Evolutionary conservation across 179 eudicot species (phyloP).

Genomic region (Camellia oleifera): DNA sequence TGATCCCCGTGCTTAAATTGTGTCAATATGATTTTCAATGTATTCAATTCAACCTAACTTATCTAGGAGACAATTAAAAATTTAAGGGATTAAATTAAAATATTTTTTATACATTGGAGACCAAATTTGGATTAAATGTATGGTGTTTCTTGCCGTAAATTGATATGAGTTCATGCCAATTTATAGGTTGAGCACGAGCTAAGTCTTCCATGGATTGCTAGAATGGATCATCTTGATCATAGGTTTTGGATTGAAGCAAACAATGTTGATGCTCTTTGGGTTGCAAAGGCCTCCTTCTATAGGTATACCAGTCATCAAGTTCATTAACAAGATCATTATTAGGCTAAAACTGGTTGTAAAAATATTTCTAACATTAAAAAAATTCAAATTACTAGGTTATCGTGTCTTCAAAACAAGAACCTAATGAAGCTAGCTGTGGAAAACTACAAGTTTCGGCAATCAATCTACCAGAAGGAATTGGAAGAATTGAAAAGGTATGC

Average conservation of each 20-base stretch:
- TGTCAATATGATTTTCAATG: too few species aligned
- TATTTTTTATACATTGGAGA: too few species aligned
- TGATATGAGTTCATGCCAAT: background rate
- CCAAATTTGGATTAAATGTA: too few species aligned
- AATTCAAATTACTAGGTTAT: constrained; percentile 21
- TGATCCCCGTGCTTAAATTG: too few species aligned
- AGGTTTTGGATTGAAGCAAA: constrained; percentile 46
- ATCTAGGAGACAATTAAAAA: too few species aligned
- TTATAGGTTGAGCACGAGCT: constrained; percentile 36
- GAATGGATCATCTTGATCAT: constrained; percentile 44
- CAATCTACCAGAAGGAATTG: constrained; percentile 34
- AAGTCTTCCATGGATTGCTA: constrained; percentile 37
- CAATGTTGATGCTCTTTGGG: constrained; percentile 20
- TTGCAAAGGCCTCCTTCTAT: constrained; percentile 36
- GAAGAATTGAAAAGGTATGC: constrained; percentile 26
- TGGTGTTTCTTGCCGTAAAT: too few species aligned
- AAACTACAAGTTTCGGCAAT: constrained; percentile 34
- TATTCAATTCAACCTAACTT: too few species aligned
- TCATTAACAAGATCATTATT: background rate
- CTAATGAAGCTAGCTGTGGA: constrained; percentile 40
- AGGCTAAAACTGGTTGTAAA: too few species aligned
- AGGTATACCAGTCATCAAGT: constrained; percentile 13
- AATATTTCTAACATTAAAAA: background rate
- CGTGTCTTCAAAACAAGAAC: constrained; percentile 27
- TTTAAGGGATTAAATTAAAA: too few species aligned